phyloP scores from a whole-genome alignment of 2,329 filamentous ascomycete species.

The Talaromyces piceae region DNA sequence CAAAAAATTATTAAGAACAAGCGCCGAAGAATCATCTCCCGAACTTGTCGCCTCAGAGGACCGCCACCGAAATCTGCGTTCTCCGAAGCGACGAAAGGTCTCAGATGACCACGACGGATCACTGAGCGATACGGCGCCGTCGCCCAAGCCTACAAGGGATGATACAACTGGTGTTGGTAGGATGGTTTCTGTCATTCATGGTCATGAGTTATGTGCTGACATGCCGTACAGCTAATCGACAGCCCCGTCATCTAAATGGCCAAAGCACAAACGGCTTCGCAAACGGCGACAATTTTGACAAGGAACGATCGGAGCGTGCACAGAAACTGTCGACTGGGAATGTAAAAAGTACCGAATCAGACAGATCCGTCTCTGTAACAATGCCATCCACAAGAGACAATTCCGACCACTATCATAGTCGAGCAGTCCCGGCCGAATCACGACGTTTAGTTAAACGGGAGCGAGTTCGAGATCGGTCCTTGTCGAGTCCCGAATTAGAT shows the following conservation, averaged over 20 bases:
- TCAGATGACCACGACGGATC: conserved; percentile 1
- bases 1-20: not conserved
- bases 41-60: conserved; percentile 25
- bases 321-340: not conserved
- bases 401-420: not conserved
- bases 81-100: conserved; percentile 17
- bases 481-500: not conserved
- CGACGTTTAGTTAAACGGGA: not conserved
- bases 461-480: not conserved
- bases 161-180: not conserved
- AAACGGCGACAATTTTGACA: not conserved
- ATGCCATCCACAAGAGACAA: not conserved
- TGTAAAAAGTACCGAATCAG: not conserved
- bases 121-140: not conserved
- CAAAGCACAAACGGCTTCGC: not conserved
- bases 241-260: not conserved
- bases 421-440: not conserved
- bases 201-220: not conserved
- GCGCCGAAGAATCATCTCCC: conserved; percentile 11
- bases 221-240: not conserved
- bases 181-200: not conserved
- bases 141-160: not conserved
- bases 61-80: conserved; percentile 7
- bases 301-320: not conserved
- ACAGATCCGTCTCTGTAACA: not conserved